Percentiles rank a stretch among this genome's conserved stretches.
phyloP scores from a whole-genome alignment of 1,284 basidiomycete genomes.

The Cryptococcus deneoformans region DNA sequence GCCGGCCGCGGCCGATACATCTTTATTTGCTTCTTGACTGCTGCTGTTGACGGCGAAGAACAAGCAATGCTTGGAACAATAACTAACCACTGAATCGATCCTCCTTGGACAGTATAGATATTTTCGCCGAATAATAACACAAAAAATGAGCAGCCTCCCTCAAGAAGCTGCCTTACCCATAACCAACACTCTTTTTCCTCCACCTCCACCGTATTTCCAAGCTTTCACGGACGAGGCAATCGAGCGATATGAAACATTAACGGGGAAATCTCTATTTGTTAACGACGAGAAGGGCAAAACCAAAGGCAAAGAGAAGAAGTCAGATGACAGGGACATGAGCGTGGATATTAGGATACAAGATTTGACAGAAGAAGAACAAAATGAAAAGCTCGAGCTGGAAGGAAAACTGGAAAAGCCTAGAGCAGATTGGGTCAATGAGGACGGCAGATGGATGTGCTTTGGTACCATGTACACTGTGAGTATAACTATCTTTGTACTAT shows the following conservation, averaged over 20 bases:
- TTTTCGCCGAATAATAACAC: too few relatives aligned
- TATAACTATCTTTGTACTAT: background rate
- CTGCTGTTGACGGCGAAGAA: too few relatives aligned
- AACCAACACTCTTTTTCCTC: constrained; percentile 47
- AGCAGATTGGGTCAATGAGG: constrained; percentile 36
- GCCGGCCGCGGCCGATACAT: too few relatives aligned
- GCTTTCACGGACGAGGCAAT: constrained; percentile 30
- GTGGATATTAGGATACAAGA: background rate
- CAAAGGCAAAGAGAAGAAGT: background rate
- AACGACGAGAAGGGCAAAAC: constrained; percentile 5
- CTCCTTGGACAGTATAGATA: too few relatives aligned
- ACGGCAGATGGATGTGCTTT: constrained; percentile 21
- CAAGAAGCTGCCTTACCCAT: constrained; percentile 26
- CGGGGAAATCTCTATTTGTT: constrained; percentile 6
- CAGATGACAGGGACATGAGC: background rate
- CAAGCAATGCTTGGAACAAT: too few relatives aligned
- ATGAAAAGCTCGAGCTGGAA: constrained; percentile 15
- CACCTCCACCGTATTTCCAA: constrained; percentile 42
- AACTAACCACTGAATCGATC: too few relatives aligned
- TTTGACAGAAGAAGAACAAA: constrained; percentile 13
- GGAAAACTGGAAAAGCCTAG: constrained; percentile 25
- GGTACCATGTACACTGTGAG: constrained; percentile 41
- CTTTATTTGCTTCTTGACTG: too few relatives aligned
- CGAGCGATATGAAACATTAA: constrained; percentile 18
- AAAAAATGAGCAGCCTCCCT: constrained; percentile 3